phyloP scores from a whole-genome alignment of 192 early-diverging fungal genomes.

The Lobosporangium transversale region DNA sequence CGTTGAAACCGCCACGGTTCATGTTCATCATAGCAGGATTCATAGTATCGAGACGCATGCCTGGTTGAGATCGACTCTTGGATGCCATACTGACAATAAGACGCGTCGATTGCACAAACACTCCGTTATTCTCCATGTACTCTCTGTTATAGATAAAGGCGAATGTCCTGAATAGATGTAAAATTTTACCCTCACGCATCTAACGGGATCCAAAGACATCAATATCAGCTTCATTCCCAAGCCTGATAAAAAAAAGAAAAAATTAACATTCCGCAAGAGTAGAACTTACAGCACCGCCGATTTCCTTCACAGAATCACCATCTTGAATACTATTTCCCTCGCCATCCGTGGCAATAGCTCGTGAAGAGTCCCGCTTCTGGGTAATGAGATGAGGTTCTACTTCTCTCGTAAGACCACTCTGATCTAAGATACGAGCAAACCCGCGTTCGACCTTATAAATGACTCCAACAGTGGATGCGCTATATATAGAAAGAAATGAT shows the following conservation, averaged over 20 bases:
- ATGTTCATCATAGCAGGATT: conserved; percentile 54
- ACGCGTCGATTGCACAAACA: conserved; percentile 77
- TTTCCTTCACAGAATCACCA: conserved; percentile 82
- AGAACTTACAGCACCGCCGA: conserved; percentile 62
- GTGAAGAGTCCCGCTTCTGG: conserved; percentile 71
- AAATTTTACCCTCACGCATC: conserved; percentile 72
- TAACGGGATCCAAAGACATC: background rate
- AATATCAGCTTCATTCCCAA: background rate
- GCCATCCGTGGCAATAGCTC: conserved; percentile 59
- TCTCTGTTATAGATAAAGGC: conserved; percentile 86
- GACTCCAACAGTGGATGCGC: conserved; percentile 77
- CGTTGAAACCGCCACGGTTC: conserved; percentile 46
- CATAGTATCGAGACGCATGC: conserved; percentile 53
- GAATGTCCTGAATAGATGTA: conserved; percentile 85
- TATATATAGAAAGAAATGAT: conserved; percentile 15
- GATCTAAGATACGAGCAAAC: conserved; percentile 80
- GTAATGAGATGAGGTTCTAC: conserved; percentile 77
- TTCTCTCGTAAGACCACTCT: conserved; percentile 71
- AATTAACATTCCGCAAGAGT: background rate
- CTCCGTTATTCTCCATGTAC: conserved; percentile 73
- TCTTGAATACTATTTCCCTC: conserved; percentile 64
- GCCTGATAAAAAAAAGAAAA: too few relatives aligned
- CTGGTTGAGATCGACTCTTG: conserved; percentile 51
- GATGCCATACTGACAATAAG: conserved; percentile 68
- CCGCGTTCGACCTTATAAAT: conserved; percentile 85